These are phyloP conservation scores for Ilex aquifolium DNA, from an alignment of 257 asterid genomes.

Conservation along the genomic window DNA sequence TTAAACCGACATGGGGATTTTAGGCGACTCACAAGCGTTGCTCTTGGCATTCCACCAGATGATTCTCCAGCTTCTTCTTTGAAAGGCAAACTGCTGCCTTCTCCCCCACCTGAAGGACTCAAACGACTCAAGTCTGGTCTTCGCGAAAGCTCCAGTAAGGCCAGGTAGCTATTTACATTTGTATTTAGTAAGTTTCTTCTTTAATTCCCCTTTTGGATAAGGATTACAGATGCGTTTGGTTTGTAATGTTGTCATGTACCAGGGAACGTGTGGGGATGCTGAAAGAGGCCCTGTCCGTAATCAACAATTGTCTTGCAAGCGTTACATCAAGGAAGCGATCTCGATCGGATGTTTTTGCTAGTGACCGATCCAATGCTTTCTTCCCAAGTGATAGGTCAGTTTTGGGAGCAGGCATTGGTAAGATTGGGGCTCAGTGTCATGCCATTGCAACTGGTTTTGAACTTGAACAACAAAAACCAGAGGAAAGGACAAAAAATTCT, in stretches of 20 bases:
- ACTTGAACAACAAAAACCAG: slow-evolving; percentile 63
- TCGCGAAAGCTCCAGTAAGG: slow-evolving; percentile 63
- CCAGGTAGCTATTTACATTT: slow-evolving; percentile 52
- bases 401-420: slow-evolving; percentile 45
- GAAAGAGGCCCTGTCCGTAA: slow-evolving; percentile 70
- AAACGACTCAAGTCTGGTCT: slow-evolving; percentile 71
- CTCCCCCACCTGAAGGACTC: slow-evolving; percentile 71
- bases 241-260: slow-evolving; percentile 22
- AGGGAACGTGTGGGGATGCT: slow-evolving; percentile 91
- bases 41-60: slow-evolving; percentile 66
- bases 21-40: slow-evolving; percentile 68
- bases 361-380: slow-evolving; percentile 57
- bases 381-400: slow-evolving; percentile 60
- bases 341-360: slow-evolving; percentile 61
- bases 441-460: slow-evolving; percentile 55
- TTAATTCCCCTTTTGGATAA: slow-evolving; percentile 12
- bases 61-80: slow-evolving; percentile 55
- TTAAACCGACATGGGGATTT: slow-evolving; percentile 66
- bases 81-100: slow-evolving; percentile 46
- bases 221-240: slow-evolving; percentile 7
- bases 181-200: slow-evolving; percentile 2
- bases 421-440: slow-evolving; percentile 61
- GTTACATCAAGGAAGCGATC: slow-evolving; percentile 83
- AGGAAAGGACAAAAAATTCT: slow-evolving; percentile 55
- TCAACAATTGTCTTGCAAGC: slow-evolving; percentile 80